These are phyloP conservation scores for Clonostachys sp. DNA, from an alignment of 2,329 filamentous ascomycete genomes.

Conservation along the genomic window DNA sequence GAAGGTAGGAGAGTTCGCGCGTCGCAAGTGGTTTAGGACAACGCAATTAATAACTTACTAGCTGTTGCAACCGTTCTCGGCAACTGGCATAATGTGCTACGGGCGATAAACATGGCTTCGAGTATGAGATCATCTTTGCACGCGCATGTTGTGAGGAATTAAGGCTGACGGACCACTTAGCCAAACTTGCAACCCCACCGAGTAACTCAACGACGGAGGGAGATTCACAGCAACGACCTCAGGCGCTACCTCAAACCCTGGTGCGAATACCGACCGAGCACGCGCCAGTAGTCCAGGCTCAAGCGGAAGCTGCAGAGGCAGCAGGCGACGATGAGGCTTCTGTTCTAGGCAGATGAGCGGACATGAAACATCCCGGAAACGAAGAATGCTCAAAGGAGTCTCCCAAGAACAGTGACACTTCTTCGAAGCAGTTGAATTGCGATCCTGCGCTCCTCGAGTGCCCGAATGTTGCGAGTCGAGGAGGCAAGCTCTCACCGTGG, in stretches of 20 bases:
- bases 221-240: conserved; percentile 32
- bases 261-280: conserved; percentile 83
- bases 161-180: conserved; percentile 28
- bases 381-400: no score
- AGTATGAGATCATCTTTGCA: conserved; percentile 42
- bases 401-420: no score
- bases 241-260: conserved; percentile 70
- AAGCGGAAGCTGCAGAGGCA: conserved; percentile 46
- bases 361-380: no score
- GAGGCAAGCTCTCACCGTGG: no score
- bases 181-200: conserved; percentile 62
- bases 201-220: conserved; percentile 23
- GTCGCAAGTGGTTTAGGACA: neutral
- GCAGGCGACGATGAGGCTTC: conserved; percentile 6
- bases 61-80: conserved; percentile 69
- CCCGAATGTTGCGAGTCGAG: no score
- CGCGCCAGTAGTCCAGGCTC: conserved; percentile 58
- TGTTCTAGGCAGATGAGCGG: no score
- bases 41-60: neutral
- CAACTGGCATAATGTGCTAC: conserved; percentile 84
- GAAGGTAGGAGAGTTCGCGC: conserved; percentile 50
- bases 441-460: no score
- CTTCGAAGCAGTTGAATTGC: no score
- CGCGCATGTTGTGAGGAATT: neutral
- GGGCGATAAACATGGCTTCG: conserved; percentile 83